Evolutionary conservation across 306 rosid species (phyloP).

Genomic region (Lupinus albus): DNA sequence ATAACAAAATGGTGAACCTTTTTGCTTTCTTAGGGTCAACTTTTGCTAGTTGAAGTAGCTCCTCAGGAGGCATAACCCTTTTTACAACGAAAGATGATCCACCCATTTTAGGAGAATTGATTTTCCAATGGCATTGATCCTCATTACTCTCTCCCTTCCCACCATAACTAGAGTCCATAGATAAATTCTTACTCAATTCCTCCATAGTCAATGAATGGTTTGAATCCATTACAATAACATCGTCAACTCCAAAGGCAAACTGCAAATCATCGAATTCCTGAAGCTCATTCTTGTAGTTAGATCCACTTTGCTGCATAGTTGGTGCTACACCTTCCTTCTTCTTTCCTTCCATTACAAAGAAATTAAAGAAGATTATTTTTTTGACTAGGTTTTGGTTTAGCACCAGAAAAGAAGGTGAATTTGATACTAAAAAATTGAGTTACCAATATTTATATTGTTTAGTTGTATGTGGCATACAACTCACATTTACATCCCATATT

Average conservation of each 20-base stretch:
- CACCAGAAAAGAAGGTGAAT: no score
- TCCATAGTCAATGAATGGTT: background rate
- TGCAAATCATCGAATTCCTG: background rate
- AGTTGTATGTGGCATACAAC: no score
- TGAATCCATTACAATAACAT: slow-evolving; percentile 38
- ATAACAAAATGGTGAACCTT: slow-evolving; percentile 41
- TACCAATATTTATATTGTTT: no score
- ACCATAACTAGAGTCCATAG: no score
- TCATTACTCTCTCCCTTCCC: no score
- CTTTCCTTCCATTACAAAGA: no score
- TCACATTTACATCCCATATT: no score
- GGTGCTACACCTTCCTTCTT: no score
- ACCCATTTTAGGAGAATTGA: slow-evolving; percentile 10
- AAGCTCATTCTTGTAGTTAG: background rate
- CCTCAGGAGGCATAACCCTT: slow-evolving; percentile 56
- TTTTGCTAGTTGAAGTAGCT: slow-evolving; percentile 62
- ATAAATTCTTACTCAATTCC: background rate
- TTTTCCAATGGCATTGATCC: no score
- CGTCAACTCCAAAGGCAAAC: background rate
- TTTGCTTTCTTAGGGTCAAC: slow-evolving; percentile 72
- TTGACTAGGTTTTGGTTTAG: no score
- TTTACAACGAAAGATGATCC: slow-evolving; percentile 34
- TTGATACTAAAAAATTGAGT: background rate
- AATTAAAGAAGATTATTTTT: no score
- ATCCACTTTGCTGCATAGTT: no score